Evolutionary conservation across 2,329 filamentous ascomycete genomes (phyloP), one percentile per base, ranked within the genome.

Genomic region (Colletotrichum gloeosporioides): DNA sequence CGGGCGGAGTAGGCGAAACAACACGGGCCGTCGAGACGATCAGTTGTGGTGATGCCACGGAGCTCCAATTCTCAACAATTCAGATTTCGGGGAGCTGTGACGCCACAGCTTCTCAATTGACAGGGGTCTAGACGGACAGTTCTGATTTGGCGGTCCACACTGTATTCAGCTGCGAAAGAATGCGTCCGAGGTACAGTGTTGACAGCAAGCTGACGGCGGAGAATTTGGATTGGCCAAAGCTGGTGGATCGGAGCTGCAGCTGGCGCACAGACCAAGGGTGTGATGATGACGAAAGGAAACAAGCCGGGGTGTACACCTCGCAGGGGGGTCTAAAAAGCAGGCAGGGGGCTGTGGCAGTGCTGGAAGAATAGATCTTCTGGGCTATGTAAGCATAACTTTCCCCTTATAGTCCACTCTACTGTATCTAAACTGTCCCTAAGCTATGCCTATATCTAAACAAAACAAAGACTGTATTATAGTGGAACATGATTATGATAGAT

Each of bases 11-110:
- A 31, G 55, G 64, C 57, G 62, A 74, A 57, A 22, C 57, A 44
- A 76, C 70, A 65, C 64, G 34, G 25, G 34, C 74, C 71, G 64
- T 74, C 64, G 22, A 59, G 29, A 65, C 70, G 36, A 69, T 61
- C 39, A 61, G 32, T 25, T 62, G 44, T 73, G 69, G 72, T 74
- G 67, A 69, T 74, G 74, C 74, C 64, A 74, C 74, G 65, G 61
- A 76, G 65, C 65, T 68, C 12, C 32, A 53, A 31, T 61, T 75
- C 77, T 71, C 77, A 78, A 78, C 77, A 78, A 73, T 76, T 78
- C 55, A 29, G 61, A 77, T 69, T 72, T 55, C 59, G 62, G 49
- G 34, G 62, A 77, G 70, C 77, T 76, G 62, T 76, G 69, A 75
- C 73, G 76, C 74, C 76, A 77, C 75, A 77, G 75, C 65, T 75